phyloP scores from a whole-genome alignment of 176 grass and related monocot species.

The Elymus sibiricus region DNA sequence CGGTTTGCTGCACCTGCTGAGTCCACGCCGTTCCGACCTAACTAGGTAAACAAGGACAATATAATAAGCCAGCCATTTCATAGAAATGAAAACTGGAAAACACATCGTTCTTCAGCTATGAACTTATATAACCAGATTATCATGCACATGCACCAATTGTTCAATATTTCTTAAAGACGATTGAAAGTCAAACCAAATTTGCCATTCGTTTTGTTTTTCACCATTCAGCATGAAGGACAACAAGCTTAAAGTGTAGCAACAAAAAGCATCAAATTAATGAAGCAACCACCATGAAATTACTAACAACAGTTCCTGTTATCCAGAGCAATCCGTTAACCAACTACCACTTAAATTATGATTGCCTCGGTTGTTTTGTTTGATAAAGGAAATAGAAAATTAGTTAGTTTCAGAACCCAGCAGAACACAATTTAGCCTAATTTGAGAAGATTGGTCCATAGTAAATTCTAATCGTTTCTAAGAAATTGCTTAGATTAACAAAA shows the following conservation, averaged over 20 bases:
- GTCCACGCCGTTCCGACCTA: slow-evolving; percentile 63
- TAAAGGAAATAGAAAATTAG: no score
- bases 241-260: not conserved
- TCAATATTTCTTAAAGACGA: not conserved
- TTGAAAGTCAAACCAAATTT: not conserved
- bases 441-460: not conserved
- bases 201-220: not conserved
- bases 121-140: not conserved
- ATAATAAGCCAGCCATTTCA: slow-evolving; percentile 22
- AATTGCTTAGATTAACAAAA: not conserved
- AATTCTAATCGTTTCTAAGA: not conserved
- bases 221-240: not conserved
- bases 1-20: slow-evolving; percentile 42
- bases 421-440: not conserved
- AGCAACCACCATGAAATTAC: not conserved
- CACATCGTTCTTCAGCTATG: not conserved
- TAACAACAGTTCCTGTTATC: not conserved
- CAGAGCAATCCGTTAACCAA: no score
- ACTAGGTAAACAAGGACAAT: slow-evolving; percentile 63
- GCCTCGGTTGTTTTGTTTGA: no score
- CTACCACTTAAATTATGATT: not conserved
- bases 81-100: slow-evolving; percentile 3
- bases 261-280: not conserved
- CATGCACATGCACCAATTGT: not conserved
- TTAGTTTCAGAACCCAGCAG: no score